Conservation (phyloP, 352 stramenopile genomes). For the Blastocystis sp. region DNA sequence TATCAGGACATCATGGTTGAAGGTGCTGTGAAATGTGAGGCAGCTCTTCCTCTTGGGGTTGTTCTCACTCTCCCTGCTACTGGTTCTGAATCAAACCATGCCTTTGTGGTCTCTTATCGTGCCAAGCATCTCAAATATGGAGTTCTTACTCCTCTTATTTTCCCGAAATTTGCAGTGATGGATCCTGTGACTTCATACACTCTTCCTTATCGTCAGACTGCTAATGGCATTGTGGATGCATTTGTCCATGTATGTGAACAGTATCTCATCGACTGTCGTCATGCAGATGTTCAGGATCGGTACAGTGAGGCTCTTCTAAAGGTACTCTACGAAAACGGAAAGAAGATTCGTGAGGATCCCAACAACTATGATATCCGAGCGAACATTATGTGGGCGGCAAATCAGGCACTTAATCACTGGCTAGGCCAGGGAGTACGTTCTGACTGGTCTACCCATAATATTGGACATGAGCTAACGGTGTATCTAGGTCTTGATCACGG, state of each 20-base stretch:
- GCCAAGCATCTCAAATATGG: not conserved
- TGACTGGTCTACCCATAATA: constrained; percentile 65
- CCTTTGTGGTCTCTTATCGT: constrained; percentile 6
- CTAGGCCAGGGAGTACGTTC: constrained; percentile 47
- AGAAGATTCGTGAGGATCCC: not conserved
- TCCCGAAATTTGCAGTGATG: constrained; percentile 24
- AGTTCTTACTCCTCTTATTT: not conserved
- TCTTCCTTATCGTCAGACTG: constrained; percentile 36
- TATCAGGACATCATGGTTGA: not conserved
- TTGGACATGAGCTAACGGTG: constrained; percentile 60
- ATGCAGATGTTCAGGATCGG: constrained; percentile 60
- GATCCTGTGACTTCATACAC: constrained; percentile 54
- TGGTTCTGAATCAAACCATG: constrained; percentile 35
- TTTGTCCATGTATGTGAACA: constrained; percentile 65
- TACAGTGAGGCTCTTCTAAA: constrained; percentile 38
- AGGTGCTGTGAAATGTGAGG: not conserved
- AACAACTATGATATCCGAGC: constrained; percentile 31
- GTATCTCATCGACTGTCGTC: constrained; percentile 27
- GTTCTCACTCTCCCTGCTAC: constrained; percentile 65
- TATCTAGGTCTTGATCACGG: constrained; percentile 53
- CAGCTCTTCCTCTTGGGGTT: not conserved
- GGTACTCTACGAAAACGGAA: constrained; percentile 49
- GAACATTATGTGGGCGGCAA: constrained; percentile 68
- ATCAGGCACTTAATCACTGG: constrained; percentile 63
- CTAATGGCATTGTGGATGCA: constrained; percentile 52